These are phyloP conservation scores for Furcasterigmium furcatum DNA, from an alignment of 2,329 filamentous ascomycete genomes.

Conservation along the genomic window DNA sequence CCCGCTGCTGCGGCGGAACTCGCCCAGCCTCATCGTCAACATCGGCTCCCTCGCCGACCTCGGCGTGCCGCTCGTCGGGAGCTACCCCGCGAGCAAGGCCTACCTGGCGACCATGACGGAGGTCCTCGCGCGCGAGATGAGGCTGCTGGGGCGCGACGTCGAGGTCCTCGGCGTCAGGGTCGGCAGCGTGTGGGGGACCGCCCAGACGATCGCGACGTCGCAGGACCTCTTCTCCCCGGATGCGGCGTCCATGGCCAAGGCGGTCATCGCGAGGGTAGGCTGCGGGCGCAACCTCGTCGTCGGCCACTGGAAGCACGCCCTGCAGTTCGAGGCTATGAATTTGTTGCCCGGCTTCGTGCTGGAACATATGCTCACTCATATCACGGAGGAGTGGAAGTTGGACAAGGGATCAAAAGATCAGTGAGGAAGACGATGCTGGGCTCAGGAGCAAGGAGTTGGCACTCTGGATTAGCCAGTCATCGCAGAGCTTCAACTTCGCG, in stretches of 20 bases:
- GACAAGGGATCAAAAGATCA: no score
- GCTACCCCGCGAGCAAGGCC: constrained; percentile 9
- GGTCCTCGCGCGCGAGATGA: constrained; percentile 4
- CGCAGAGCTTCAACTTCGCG: no score
- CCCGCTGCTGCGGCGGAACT: neutral
- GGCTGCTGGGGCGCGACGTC: constrained; percentile 5
- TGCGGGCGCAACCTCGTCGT: neutral
- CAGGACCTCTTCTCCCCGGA: neutral
- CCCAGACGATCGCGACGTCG: neutral
- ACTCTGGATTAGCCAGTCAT: no score
- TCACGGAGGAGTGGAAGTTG: no score
- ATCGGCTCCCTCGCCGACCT: constrained; percentile 7
- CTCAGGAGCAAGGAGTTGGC: no score
- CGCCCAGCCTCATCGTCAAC: constrained; percentile 8
- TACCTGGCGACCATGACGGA: constrained; percentile 6
- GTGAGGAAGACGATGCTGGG: no score
- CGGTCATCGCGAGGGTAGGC: neutral
- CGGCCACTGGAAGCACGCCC: neutral
- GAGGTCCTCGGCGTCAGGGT: constrained; percentile 8
- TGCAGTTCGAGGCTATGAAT: neutral
- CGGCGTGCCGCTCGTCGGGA: constrained; percentile 7
- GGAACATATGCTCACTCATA: neutral
- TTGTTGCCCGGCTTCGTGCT: neutral
- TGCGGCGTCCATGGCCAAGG: neutral
- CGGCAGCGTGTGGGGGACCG: neutral